Evolutionary conservation across 176 grass and related monocot species (phyloP), one percentile per base, ranked within the genome.

Genomic region (Ampelocalamus luodianensis): DNA sequence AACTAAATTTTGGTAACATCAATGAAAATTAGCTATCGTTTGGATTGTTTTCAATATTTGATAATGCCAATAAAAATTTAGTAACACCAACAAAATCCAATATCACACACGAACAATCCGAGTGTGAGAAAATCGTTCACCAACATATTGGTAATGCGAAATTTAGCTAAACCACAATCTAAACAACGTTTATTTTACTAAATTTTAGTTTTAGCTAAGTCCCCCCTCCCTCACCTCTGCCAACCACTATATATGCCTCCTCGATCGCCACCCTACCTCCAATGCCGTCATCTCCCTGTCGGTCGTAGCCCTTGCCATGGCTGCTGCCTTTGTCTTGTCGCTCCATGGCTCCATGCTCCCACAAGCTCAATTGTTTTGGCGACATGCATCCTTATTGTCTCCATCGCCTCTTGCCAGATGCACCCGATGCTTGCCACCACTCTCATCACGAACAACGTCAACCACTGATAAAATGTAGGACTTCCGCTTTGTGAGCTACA

Each of bases 61-160:
- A 34, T 34, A 34, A 34, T 34, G 32, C 2, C 3, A 34, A 34
- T 34, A 34, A 34, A 34, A 34, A 3, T 34, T 34, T 34, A 2
- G 2, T 3, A 34, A 34, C 32, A 2, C 2, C 2, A 34, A 34
- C 2, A 34, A 34, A 34, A 34, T 3, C 32, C 2, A 34, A 34
- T 34, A 0, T 34, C 32, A 34, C 32, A 34, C 32, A 3, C 32
- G 32, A 2, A 3, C 32, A 1, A 34, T 34, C 32, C 32, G 32
- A 34, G 1, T 0, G 2, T 34, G 32, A 34, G 32, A 0, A 2
- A 34, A 34, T 3, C 2, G 2, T 2, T 34, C 32, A 34, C 2
- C 1, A 34, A 34, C 1, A 34, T 34, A 3, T 34, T 34, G 2
- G 2, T 34, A 34, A 34, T 3, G 2, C 32, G 1, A 34, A 34